phyloP scores from a whole-genome alignment of 805 yeast genomes.

The Myxozyma neglecta region DNA sequence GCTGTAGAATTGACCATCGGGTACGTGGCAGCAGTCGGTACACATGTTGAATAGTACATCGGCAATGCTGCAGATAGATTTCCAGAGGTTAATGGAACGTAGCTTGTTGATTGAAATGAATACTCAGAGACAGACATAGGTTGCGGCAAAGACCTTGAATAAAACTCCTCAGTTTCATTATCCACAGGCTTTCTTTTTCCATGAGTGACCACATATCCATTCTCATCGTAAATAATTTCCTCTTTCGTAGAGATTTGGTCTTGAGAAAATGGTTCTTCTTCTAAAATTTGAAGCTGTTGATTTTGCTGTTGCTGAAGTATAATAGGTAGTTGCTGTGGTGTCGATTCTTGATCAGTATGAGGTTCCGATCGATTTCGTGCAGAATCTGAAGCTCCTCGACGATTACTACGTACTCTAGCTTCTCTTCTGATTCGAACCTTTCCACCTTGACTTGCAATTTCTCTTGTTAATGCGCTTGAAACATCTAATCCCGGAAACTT shows the following conservation, averaged over 20 bases:
- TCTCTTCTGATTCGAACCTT: constrained; percentile 38
- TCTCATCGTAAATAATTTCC: neutral
- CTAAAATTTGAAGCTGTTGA: neutral
- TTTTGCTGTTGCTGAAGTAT: neutral
- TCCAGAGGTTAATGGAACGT: neutral
- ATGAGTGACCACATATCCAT: neutral
- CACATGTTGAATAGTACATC: neutral
- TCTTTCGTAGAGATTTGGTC: neutral
- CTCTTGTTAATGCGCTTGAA: constrained; percentile 38
- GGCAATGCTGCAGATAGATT: neutral
- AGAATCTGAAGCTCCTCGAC: neutral
- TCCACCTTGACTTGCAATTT: constrained; percentile 38
- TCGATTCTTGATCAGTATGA: too few relatives aligned
- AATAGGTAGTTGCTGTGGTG: too few relatives aligned
- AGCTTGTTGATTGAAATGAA: neutral
- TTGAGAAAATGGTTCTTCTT: neutral
- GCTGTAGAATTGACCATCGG: neutral
- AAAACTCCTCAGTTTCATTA: neutral
- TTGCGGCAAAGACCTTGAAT: neutral
- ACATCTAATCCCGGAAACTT: constrained; percentile 41
- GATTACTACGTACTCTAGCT: constrained; percentile 25
- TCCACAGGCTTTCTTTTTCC: neutral
- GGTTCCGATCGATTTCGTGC: neutral
- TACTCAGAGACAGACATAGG: neutral
- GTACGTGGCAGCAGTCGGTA: neutral